A percentile compares a stretch with the other conserved stretches of the same genome.
phyloP scores from a whole-genome alignment of 345 rosid species.

The Eucalyptus curtisii region DNA sequence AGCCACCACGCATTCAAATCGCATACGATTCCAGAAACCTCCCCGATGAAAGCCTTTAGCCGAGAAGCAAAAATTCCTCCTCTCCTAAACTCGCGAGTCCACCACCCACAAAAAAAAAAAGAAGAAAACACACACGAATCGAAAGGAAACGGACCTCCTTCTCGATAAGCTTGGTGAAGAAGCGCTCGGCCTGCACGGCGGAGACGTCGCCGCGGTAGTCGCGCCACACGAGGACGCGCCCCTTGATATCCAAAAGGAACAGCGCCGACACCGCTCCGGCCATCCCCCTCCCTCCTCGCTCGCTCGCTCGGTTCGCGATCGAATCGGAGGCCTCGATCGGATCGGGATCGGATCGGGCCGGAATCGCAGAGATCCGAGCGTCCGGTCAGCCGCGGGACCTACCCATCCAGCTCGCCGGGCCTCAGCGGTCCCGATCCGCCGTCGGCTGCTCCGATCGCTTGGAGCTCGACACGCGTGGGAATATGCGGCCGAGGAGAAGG shows the following conservation, averaged over 20 bases:
- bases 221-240: slow-evolving; percentile 95
- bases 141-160: slow-evolving; percentile 45
- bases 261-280: slow-evolving; percentile 96
- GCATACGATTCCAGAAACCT: background rate
- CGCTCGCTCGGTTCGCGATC: background rate
- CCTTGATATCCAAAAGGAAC: slow-evolving; percentile 85
- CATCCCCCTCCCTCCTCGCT: slow-evolving; percentile 17
- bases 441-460: background rate
- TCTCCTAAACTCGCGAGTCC: background rate
- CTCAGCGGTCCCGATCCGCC: background rate
- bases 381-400: background rate
- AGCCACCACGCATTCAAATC: background rate
- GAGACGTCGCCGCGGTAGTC: slow-evolving; percentile 95
- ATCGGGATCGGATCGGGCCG: slow-evolving; percentile 2
- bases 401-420: background rate
- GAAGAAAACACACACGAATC: background rate
- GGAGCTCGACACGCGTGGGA: background rate
- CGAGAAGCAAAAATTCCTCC: background rate
- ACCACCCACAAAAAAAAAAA: background rate
- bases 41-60: background rate
- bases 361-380: background rate
- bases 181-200: slow-evolving; percentile 75
- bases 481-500: background rate
- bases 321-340: background rate
- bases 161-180: slow-evolving; percentile 93